A percentile compares a stretch with the other conserved stretches of the same genome.
These are phyloP conservation scores for Lanzia echinophila DNA, from an alignment of 2,329 filamentous ascomycete species.

Conservation along the genomic window DNA sequence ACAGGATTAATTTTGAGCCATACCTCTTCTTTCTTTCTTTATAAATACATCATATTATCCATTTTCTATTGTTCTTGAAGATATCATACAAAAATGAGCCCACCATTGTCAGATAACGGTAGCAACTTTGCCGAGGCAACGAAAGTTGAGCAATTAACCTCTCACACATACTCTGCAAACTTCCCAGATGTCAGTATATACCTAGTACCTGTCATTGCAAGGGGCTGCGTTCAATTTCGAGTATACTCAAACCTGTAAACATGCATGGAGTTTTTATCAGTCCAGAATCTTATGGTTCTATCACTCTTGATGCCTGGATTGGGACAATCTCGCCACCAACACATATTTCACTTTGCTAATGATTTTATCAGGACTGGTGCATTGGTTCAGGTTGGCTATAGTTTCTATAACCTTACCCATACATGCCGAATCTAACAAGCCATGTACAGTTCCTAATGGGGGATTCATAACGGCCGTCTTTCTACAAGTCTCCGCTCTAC, in stretches of 20 bases:
- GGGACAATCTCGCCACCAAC: neutral
- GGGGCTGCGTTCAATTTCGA: neutral
- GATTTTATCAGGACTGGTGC: conserved; percentile 44
- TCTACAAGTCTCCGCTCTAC: conserved; percentile 49
- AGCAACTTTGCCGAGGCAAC: conserved; percentile 35
- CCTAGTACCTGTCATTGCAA: neutral
- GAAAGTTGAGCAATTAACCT: conserved; percentile 40
- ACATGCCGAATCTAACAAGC: neutral
- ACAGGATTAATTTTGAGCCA: too few relatives aligned
- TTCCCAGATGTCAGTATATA: conserved; percentile 35
- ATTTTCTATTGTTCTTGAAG: too few relatives aligned
- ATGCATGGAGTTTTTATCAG: neutral
- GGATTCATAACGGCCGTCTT: conserved; percentile 61
- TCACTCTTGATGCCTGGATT: neutral
- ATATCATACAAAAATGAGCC: neutral
- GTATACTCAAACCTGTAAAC: neutral
- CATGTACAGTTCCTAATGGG: conserved; percentile 58
- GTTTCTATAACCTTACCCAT: neutral
- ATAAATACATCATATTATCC: too few relatives aligned
- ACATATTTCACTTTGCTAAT: neutral
- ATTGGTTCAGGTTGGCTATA: conserved; percentile 51
- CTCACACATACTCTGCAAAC: conserved; percentile 51
- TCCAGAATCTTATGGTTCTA: too few relatives aligned
- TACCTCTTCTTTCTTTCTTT: too few relatives aligned
- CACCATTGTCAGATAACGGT: neutral